phyloP scores from a whole-genome alignment of 495 filamentous ascomycete species.

The Daldinia concentrica region DNA sequence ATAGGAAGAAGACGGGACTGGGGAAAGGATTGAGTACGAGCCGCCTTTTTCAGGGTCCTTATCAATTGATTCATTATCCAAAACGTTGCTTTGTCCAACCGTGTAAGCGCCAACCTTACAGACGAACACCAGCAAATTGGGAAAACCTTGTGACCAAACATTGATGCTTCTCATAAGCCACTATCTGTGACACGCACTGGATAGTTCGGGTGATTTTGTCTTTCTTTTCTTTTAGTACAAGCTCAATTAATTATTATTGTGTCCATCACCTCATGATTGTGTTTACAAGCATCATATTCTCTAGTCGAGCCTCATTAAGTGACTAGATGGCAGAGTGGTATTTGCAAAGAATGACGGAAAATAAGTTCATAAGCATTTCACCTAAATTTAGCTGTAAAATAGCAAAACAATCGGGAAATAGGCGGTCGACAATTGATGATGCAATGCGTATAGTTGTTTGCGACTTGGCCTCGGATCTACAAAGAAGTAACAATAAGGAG shows the following conservation, averaged over 20 bases:
- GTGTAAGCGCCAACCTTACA: constrained; percentile 24
- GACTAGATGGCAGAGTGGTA: constrained; percentile 13
- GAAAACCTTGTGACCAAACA: constrained; percentile 30
- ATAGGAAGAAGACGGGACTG: constrained; percentile 31
- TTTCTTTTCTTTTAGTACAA: constrained; percentile 18
- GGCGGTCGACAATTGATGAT: constrained; percentile 36
- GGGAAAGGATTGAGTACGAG: neutral
- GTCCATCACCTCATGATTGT: constrained; percentile 35
- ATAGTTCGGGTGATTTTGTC: neutral
- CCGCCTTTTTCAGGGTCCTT: constrained; percentile 16
- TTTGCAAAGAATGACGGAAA: constrained; percentile 36
- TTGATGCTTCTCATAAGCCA: constrained; percentile 1
- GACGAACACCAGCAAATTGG: constrained; percentile 22
- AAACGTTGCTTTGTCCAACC: constrained; percentile 4
- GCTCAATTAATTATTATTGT: constrained; percentile 5
- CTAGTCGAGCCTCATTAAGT: constrained; percentile 11
- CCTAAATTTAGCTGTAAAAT: neutral
- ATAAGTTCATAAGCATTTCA: constrained; percentile 30
- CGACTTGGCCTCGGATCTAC: constrained; percentile 28
- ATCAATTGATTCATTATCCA: neutral
- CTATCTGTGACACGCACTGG: constrained; percentile 6
- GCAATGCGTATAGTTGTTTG: constrained; percentile 38
- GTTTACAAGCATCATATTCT: constrained; percentile 20
- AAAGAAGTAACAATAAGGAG: constrained; percentile 20
- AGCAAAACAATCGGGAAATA: constrained; percentile 9